Percentiles rank a stretch among this genome's conserved stretches.
These are phyloP conservation scores for Pelagomonas calceolata DNA, from an alignment of 108 stramenopile species.

Conservation along the genomic window DNA sequence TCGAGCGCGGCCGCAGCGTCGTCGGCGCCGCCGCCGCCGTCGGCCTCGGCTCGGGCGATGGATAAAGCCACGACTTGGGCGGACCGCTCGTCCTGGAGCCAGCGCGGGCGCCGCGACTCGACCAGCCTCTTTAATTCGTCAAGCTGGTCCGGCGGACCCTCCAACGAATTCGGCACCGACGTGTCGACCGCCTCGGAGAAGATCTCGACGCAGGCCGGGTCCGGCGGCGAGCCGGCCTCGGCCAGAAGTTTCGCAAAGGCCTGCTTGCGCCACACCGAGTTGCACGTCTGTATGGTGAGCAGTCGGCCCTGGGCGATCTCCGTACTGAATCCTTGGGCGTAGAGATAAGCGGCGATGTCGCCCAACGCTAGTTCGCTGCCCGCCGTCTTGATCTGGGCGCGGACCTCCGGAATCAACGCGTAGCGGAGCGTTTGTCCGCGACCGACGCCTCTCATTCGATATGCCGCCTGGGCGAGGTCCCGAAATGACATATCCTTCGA, in stretches of 20 bases:
- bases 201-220: constrained; percentile 53
- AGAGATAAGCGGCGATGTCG: constrained; percentile 91
- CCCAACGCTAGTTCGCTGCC: constrained; percentile 37
- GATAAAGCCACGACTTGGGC: neutral
- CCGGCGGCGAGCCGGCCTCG: neutral
- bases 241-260: constrained; percentile 61
- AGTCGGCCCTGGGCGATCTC: constrained; percentile 95
- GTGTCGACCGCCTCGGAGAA: constrained; percentile 89
- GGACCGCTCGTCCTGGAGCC: constrained; percentile 5
- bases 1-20: constrained; percentile 3
- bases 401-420: constrained; percentile 39
- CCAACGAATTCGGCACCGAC: constrained; percentile 87
- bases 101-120: constrained; percentile 2
- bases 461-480: constrained; percentile 51
- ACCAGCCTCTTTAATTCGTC: neutral
- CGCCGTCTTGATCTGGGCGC: neutral
- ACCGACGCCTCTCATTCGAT: constrained; percentile 56
- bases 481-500: constrained; percentile 55
- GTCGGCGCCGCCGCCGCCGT: neutral
- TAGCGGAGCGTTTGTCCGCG: constrained; percentile 32
- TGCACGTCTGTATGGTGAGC: constrained; percentile 83
- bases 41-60: neutral
- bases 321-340: constrained; percentile 90
- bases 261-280: constrained; percentile 85
- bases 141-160: constrained; percentile 13